A percentile compares a stretch with the other conserved stretches of the same genome.
Conservation (phyloP, 2,329 filamentous ascomycete genomes). For the Aspergillus sp. region DNA sequence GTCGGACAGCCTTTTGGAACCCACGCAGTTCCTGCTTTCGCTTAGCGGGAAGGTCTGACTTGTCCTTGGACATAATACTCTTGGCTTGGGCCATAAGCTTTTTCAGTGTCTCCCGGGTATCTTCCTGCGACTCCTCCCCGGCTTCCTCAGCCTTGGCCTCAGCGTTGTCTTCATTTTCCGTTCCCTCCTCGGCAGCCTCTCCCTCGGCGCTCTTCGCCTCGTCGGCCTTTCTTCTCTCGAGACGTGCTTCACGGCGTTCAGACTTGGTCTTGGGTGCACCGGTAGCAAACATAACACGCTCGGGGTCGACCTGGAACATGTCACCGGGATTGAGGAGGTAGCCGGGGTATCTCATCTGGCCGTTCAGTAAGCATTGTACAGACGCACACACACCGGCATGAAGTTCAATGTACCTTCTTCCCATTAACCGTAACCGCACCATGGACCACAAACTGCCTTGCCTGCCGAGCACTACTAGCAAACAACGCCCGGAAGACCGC, state of each 20-base stretch:
- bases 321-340: conserved; percentile 96
- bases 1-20: conserved; percentile 59
- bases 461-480: conserved; percentile 85
- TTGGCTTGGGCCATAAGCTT: conserved; percentile 51
- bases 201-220: conserved; percentile 16
- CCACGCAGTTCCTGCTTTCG: conserved; percentile 67
- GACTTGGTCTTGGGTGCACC: conserved; percentile 57
- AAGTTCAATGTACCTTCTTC: conserved; percentile 60
- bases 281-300: conserved; percentile 80
- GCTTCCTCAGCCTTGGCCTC: conserved; percentile 32
- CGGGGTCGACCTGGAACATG: conserved; percentile 91
- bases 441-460: conserved; percentile 87
- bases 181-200: conserved; percentile 20
- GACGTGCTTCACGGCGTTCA: conserved; percentile 33
- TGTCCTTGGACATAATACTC: conserved; percentile 47
- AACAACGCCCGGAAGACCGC: conserved; percentile 90
- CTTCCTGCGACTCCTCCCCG: too few relatives aligned
- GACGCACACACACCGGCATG: background rate
- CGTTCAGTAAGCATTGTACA: conserved; percentile 3
- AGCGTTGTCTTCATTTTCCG: conserved; percentile 20
- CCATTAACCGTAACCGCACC: conserved; percentile 93
- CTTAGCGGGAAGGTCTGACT: conserved; percentile 53
- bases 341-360: conserved; percentile 79
- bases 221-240: conserved; percentile 16
- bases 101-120: conserved; percentile 44